phyloP scores from a whole-genome alignment of 495 filamentous ascomycete species.

The Arthonia radiata region DNA sequence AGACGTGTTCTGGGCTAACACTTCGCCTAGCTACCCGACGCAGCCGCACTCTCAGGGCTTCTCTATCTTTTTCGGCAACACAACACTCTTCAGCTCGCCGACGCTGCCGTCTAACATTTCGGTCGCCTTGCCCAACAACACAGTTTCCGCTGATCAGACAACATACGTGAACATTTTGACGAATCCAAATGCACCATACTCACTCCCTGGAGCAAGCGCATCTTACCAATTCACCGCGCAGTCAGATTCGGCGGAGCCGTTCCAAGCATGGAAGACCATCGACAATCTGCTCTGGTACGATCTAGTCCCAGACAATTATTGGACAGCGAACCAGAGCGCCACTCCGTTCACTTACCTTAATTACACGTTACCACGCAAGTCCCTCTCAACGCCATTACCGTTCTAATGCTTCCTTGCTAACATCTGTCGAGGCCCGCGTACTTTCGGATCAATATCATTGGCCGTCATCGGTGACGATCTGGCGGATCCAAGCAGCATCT shows the following conservation, averaged over 20 bases:
- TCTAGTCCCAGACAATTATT: slow-evolving; percentile 18
- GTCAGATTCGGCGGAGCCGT: too few relatives aligned
- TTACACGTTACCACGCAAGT: slow-evolving; percentile 17
- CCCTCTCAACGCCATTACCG: too few relatives aligned
- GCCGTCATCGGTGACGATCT: slow-evolving; percentile 17
- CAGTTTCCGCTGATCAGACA: slow-evolving; percentile 4
- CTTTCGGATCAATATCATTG: slow-evolving; percentile 16
- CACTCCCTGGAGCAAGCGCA: slow-evolving; percentile 15
- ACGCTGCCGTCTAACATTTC: slow-evolving; percentile 4
- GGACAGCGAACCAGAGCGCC: slow-evolving; percentile 18
- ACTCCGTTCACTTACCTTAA: slow-evolving; percentile 15
- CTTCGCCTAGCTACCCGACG: too few relatives aligned
- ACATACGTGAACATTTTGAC: slow-evolving; percentile 19
- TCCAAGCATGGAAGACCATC: slow-evolving; percentile 18
- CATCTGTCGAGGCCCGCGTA: too few relatives aligned
- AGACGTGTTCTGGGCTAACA: too few relatives aligned
- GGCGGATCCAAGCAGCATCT: too few relatives aligned
- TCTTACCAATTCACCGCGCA: slow-evolving; percentile 13
- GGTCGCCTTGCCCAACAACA: slow-evolving; percentile 7
- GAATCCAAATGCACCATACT: slow-evolving; percentile 16
- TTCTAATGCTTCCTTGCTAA: too few relatives aligned
- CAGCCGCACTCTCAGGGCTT: too few relatives aligned
- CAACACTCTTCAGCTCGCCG: slow-evolving; percentile 7
- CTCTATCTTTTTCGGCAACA: slow-evolving; percentile 16
- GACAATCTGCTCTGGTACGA: slow-evolving; percentile 22